A percentile compares a stretch with the other conserved stretches of the same genome.
Conservation (phyloP, 345 rosid species). For the Nephelium lappaceum region DNA sequence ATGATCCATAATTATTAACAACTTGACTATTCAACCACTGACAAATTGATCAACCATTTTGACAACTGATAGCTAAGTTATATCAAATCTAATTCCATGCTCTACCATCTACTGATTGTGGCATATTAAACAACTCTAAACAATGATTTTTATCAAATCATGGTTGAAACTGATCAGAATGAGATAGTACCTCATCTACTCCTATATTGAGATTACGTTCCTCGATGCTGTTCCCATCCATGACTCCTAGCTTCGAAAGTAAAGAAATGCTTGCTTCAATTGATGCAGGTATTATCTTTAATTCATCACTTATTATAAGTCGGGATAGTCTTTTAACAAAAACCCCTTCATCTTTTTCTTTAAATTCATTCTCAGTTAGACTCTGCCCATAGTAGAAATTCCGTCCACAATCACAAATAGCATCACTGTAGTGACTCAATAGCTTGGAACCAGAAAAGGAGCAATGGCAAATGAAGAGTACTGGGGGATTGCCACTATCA, state of each 20-base stretch:
- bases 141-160: not conserved
- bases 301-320: slow-evolving; percentile 20
- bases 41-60: too few species aligned
- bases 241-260: slow-evolving; percentile 23
- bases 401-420: slow-evolving; percentile 16
- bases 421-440: not conserved
- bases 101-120: too few species aligned
- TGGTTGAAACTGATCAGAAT: not conserved
- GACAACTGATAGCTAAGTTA: too few species aligned
- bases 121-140: too few species aligned
- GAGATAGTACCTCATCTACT: slow-evolving; percentile 16
- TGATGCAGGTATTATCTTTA: slow-evolving; percentile 21
- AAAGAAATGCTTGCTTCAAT: slow-evolving; percentile 10
- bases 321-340: slow-evolving; percentile 19
- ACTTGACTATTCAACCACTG: too few species aligned
- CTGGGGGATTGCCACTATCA: not conserved
- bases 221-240: slow-evolving; percentile 12
- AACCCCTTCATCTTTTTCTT: not conserved
- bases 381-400: not conserved
- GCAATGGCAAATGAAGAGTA: not conserved
- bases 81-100: too few species aligned
- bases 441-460: not conserved
- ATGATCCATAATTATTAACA: not conserved
- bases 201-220: slow-evolving; percentile 8
- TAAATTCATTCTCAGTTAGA: not conserved